Percentiles rank a stretch among this genome's conserved stretches.
These are phyloP conservation scores for Penicillium sp. DNA, from an alignment of 2,329 filamentous ascomycete species.

Conservation along the genomic window DNA sequence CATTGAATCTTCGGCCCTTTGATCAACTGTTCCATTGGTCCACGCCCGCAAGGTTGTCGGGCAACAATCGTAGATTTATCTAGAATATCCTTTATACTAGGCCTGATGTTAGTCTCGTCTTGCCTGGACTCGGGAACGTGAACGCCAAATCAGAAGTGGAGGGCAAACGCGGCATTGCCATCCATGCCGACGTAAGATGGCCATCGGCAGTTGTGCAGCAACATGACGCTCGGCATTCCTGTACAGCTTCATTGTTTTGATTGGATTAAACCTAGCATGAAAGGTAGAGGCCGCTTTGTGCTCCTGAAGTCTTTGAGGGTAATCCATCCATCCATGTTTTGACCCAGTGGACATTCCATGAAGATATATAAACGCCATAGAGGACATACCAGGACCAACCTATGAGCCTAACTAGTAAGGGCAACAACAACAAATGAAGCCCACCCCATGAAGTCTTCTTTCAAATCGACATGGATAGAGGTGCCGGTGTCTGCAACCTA, in stretches of 20 bases:
- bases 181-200: slow-evolving; percentile 22
- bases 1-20: too few relatives aligned
- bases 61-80: too few relatives aligned
- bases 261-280: too few relatives aligned
- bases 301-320: too few relatives aligned
- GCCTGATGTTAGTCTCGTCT: neutral
- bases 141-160: neutral
- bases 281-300: neutral
- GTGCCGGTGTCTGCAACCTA: slow-evolving; percentile 91
- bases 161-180: neutral
- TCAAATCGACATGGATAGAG: slow-evolving; percentile 90
- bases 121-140: neutral
- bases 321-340: too few relatives aligned
- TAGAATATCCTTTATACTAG: too few relatives aligned
- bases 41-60: too few relatives aligned
- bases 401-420: slow-evolving; percentile 11
- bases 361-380: neutral
- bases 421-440: slow-evolving; percentile 22
- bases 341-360: neutral
- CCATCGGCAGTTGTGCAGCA: slow-evolving; percentile 15
- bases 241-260: neutral
- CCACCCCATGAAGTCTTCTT: slow-evolving; percentile 66
- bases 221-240: neutral
- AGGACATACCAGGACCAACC: neutral
- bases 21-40: too few relatives aligned